These are phyloP conservation scores for Vitis rupestris DNA, from an alignment of 164 flowering plant species.

Conservation along the genomic window DNA sequence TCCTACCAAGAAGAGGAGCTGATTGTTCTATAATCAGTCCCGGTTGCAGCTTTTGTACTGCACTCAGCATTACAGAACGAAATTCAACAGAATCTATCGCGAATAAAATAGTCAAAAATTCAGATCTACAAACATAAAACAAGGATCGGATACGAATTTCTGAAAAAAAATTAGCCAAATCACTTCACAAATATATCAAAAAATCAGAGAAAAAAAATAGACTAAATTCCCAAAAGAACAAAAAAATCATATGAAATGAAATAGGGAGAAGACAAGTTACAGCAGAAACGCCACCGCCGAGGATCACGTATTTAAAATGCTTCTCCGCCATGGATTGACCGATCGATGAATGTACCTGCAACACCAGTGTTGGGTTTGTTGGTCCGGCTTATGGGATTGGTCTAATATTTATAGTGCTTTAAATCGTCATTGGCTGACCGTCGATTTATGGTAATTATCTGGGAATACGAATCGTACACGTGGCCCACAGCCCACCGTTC, in stretches of 20 bases:
- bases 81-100: too few species aligned
- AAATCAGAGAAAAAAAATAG: background rate
- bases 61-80: too few species aligned
- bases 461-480: slow-evolving; percentile 9
- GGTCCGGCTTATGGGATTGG: background rate
- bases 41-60: too few species aligned
- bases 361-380: too few species aligned
- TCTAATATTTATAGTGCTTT: slow-evolving; percentile 5
- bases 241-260: background rate
- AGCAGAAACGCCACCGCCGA: slow-evolving; percentile 96
- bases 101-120: too few species aligned
- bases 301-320: slow-evolving; percentile 82
- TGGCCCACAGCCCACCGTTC: slow-evolving; percentile 5
- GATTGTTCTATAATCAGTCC: too few species aligned
- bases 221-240: background rate
- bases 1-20: too few species aligned
- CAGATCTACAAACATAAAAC: too few species aligned
- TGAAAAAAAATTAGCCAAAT: too few species aligned
- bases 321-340: slow-evolving; percentile 72
- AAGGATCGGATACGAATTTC: too few species aligned
- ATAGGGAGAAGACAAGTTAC: slow-evolving; percentile 36
- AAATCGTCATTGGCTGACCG: slow-evolving; percentile 10
- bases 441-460: background rate
- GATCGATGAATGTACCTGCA: background rate
- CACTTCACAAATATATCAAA: too few species aligned